Conservation (phyloP, 129 eudicot species). For the Pulicaria dysenterica region DNA sequence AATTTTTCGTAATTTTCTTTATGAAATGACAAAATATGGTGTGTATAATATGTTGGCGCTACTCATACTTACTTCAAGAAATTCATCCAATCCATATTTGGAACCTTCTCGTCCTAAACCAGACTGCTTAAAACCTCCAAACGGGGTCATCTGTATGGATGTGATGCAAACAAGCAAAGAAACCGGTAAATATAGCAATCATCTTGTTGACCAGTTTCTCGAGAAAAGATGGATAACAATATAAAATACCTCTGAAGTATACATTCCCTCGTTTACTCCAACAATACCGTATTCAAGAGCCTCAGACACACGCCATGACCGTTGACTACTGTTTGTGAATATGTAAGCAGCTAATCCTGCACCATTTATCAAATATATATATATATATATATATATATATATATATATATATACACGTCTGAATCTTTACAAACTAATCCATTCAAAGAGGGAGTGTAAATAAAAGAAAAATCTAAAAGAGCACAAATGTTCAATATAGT, state of each 20-base stretch:
- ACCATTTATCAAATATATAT: constrained; percentile 4
- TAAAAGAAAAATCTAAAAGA: not conserved
- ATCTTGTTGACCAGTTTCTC: not conserved
- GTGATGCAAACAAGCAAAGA: not conserved
- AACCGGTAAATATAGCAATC: constrained; percentile 5
- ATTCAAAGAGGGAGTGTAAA: not conserved
- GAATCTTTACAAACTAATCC: constrained; percentile 3
- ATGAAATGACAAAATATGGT: not conserved
- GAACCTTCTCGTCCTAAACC: constrained; percentile 98
- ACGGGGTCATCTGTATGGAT: constrained; percentile 79
- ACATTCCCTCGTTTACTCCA: constrained; percentile 90
- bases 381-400: too few species aligned
- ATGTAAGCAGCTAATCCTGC: constrained; percentile 93
- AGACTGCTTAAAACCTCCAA: constrained; percentile 93
- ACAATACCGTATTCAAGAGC: constrained; percentile 95
- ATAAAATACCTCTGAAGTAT: constrained; percentile 92
- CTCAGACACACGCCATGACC: constrained; percentile 92
- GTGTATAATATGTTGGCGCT: too few species aligned
- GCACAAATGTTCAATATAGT: too few species aligned
- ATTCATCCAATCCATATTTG: constrained; percentile 87
- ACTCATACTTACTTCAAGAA: constrained; percentile 62
- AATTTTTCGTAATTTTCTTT: not conserved
- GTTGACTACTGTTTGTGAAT: constrained; percentile 58
- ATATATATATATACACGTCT: not conserved
- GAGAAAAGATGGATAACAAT: constrained; percentile 12